Evolutionary conservation across 2,329 filamentous ascomycete genomes (phyloP), one percentile per base, ranked within the genome.

Genomic region (Aulographum hederae): DNA sequence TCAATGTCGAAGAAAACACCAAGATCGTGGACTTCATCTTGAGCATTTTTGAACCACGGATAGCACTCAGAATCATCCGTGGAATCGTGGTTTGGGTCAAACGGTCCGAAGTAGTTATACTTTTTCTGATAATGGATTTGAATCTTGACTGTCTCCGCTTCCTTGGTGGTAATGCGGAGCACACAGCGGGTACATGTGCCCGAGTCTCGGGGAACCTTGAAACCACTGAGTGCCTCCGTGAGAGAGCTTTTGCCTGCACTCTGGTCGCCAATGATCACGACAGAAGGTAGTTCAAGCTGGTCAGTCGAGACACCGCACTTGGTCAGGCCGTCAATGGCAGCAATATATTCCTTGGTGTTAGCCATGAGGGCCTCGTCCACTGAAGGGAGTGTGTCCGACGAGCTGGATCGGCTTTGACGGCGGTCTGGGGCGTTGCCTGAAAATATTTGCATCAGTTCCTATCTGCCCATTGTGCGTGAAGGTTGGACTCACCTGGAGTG

Each of bases 191-290:
- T 93, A 44, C 84, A 92, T 0, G 76, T 78, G 0, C 75, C 77
- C 3, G 68, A 66, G 26, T 66, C 69, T 2, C 76, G 64, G 0
- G 81, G 81, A 0, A 86, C 67, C 14, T 73, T 72, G 16, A 89
- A 73, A 3, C 74, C 77, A 0, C 53, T 55, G 4, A 61, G 51
- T 0, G 53, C 56, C 33, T 63, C 59, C 10, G 61, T 58, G 0
- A 59, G 47, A 0, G 64, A 82, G 0, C 74, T 82, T 46, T 93
- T 93, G 0, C 84, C 85, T 0, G 81, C 77, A 1, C 71, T 79
- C 44, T 93, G 84, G 30, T 92, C 82, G 0, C 84, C 84, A 0
- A 92, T 71, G 0, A 92, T 68, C 4, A 86, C 78, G 6, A 91
- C 71, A 41, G 82, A 80, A 0, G 84, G 81, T 0, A 92, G 57